Evolutionary conservation across 2,329 filamentous ascomycete genomes (phyloP).

Genomic region (Coniochaeta ligniaria): DNA sequence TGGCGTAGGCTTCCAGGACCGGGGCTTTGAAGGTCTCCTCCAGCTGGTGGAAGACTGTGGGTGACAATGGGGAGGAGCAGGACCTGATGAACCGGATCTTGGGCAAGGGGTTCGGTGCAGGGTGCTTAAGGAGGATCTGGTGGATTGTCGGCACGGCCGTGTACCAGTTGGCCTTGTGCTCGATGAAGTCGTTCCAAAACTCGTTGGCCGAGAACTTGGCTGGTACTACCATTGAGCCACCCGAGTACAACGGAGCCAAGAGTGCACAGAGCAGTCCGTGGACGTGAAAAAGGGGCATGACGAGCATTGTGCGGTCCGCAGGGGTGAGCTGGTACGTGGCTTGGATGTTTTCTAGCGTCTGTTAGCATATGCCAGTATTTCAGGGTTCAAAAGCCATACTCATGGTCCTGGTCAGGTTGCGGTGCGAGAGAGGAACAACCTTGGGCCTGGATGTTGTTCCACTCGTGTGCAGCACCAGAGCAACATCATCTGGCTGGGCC

Average conservation of each 20-base stretch:
- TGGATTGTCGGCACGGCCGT: conserved; percentile 91
- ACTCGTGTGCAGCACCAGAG: conserved; percentile 75
- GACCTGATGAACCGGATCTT: conserved; percentile 81
- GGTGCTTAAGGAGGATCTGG: conserved; percentile 74
- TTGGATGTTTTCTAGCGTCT: conserved; percentile 59
- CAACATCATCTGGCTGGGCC: conserved; percentile 69
- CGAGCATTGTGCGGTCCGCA: conserved; percentile 71
- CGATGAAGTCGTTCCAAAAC: conserved; percentile 74
- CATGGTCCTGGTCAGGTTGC: conserved; percentile 77
- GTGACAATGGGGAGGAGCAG: conserved; percentile 77
- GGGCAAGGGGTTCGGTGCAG: conserved; percentile 60
- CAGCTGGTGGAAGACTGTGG: conserved; percentile 73
- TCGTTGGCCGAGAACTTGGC: conserved; percentile 71
- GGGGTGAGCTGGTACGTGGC: conserved; percentile 66
- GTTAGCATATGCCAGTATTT: conserved; percentile 1
- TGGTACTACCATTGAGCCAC: conserved; percentile 74
- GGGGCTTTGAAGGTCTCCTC: conserved; percentile 70
- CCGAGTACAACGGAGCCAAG: conserved; percentile 67
- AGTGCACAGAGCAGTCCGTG: conserved; percentile 82
- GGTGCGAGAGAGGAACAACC: conserved; percentile 75
- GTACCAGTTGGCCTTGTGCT: conserved; percentile 80
- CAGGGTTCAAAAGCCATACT: conserved; percentile 30
- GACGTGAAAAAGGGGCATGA: conserved; percentile 89
- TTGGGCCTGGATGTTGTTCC: conserved; percentile 82
- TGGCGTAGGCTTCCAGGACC: conserved; percentile 84